A percentile compares a stretch with the other conserved stretches of the same genome.
Conservation (phyloP, 2,329 filamentous ascomycete genomes). For the Sordariomycetes sp. region DNA sequence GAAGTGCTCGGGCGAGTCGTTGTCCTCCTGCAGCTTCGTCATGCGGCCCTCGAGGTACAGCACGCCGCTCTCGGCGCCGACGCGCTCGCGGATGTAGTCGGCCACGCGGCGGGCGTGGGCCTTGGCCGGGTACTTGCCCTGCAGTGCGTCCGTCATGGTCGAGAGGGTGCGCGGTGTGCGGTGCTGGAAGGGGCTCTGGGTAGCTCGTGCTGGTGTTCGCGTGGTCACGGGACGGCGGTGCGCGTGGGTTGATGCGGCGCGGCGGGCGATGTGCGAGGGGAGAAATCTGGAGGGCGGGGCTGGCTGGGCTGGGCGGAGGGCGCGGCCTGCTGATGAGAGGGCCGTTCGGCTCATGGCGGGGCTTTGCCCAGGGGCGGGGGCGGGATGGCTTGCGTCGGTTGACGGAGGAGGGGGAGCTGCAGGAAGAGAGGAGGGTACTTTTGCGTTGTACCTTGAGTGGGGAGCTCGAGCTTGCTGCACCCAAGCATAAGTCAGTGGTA, state of each 20-base stretch:
- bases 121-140: slow-evolving; percentile 72
- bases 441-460: not conserved
- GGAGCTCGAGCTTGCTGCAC: not conserved
- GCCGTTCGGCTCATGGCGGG: not conserved
- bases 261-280: not conserved
- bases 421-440: not conserved
- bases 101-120: slow-evolving; percentile 76
- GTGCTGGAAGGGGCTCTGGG: not conserved
- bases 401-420: not conserved
- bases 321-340: not conserved
- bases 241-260: not conserved
- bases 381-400: not conserved
- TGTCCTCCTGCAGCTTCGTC: slow-evolving; percentile 77
- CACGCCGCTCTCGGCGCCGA: slow-evolving; percentile 54
- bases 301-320: not conserved
- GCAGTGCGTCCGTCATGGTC: slow-evolving; percentile 30
- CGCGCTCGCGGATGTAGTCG: slow-evolving; percentile 59
- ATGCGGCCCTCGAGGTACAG: slow-evolving; percentile 84
- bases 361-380: not conserved
- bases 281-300: not conserved
- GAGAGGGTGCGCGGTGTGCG: not conserved
- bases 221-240: not conserved
- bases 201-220: not conserved
- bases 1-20: slow-evolving; percentile 73
- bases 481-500: too few relatives aligned